Conservation (phyloP, 1,284 basidiomycete genomes). For the Apiotrichum gamsii region DNA sequence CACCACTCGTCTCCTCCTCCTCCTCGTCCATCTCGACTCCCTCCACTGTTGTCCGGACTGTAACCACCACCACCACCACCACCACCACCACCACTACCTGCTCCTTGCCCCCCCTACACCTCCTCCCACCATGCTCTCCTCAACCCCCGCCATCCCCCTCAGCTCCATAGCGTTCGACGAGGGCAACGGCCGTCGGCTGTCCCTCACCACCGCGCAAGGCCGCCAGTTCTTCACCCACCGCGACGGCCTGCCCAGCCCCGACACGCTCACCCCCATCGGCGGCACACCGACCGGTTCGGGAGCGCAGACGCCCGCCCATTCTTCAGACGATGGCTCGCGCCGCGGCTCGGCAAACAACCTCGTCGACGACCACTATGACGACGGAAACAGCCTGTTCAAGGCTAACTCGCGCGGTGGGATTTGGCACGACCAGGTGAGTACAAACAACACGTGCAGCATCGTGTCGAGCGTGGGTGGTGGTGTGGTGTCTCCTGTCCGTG, state of each 20-base stretch:
- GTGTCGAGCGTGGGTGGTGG: background rate
- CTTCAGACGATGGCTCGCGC: slow-evolving; percentile 18
- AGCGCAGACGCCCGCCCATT: slow-evolving; percentile 14
- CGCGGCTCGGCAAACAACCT: slow-evolving; percentile 16
- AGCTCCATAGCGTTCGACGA: slow-evolving; percentile 33
- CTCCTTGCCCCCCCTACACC: no score
- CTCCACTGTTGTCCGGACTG: no score
- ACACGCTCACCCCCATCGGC: slow-evolving; percentile 39
- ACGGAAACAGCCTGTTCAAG: slow-evolving; percentile 24
- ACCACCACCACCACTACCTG: no score
- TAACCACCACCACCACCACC: no score
- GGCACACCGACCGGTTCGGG: slow-evolving; percentile 23
- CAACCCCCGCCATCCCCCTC: slow-evolving; percentile 42
- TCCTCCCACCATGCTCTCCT: slow-evolving; percentile 40
- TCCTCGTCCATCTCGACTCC: no score
- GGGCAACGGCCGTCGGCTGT: slow-evolving; percentile 28
- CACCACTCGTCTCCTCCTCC: no score
- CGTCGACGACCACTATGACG: slow-evolving; percentile 12
- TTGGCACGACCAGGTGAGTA: slow-evolving; percentile 42
- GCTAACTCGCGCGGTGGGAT: slow-evolving; percentile 36
- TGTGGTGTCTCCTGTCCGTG: background rate
- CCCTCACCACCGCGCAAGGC: slow-evolving; percentile 39
- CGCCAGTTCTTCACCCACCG: slow-evolving; percentile 38
- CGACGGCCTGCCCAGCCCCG: slow-evolving; percentile 43
- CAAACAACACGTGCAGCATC: no score